A percentile compares a stretch with the other conserved stretches of the same genome.
Evolutionary conservation across 192 early-diverging fungal species (phyloP).

Genomic region (Umbelopsis isabellina): DNA sequence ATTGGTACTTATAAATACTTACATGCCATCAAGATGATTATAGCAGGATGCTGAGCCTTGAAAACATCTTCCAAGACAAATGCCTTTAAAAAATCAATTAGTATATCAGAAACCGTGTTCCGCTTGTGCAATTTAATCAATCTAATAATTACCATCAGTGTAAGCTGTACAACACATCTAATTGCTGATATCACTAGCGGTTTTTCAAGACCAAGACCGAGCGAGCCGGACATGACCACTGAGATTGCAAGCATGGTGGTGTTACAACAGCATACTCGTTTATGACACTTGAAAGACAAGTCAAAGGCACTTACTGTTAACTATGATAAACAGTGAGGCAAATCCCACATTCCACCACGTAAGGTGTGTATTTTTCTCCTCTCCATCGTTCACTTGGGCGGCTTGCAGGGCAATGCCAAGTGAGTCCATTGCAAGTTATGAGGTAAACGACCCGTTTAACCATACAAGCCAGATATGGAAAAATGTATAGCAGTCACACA

Average conservation of each 20-base stretch:
- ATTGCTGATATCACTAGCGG: conserved; percentile 69
- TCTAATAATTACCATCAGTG: conserved; percentile 60
- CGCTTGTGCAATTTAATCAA: neutral
- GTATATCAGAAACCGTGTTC: neutral
- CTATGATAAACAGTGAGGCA: conserved; percentile 31
- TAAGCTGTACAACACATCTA: conserved; percentile 80
- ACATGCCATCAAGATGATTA: conserved; percentile 66
- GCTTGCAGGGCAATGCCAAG: neutral
- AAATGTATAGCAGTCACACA: too few species aligned
- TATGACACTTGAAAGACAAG: neutral
- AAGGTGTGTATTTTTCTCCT: neutral
- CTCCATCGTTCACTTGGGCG: neutral
- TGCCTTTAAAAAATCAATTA: conserved; percentile 42
- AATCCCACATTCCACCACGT: conserved; percentile 33
- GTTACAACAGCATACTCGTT: neutral
- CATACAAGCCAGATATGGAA: neutral
- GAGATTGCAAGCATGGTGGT: too few species aligned
- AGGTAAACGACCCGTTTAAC: neutral
- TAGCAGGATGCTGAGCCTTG: conserved; percentile 59
- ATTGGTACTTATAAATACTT: conserved; percentile 29
- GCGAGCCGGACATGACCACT: conserved; percentile 30
- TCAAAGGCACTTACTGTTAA: conserved; percentile 22
- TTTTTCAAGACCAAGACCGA: conserved; percentile 70
- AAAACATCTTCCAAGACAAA: conserved; percentile 75
- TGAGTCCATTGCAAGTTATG: neutral